A percentile compares a stretch with the other conserved stretches of the same genome.
phyloP scores from a whole-genome alignment of 2,329 filamentous ascomycete species.

The Phialemoniopsis sp. region DNA sequence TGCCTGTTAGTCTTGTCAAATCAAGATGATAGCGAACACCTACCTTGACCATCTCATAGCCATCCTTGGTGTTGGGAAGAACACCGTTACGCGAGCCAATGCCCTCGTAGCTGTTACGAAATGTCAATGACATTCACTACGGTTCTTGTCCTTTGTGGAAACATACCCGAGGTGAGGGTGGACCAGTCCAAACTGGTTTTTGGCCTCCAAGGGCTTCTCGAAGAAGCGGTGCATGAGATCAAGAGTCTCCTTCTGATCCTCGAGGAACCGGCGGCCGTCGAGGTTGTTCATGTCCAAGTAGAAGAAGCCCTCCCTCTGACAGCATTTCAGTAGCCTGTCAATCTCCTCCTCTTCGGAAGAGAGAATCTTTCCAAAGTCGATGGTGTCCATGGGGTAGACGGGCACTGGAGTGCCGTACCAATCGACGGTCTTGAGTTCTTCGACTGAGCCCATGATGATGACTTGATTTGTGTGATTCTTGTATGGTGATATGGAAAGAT shows the following conservation, averaged over 20 bases:
- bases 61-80: conserved; percentile 41
- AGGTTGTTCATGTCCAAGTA: conserved; percentile 49
- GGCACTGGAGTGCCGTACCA: conserved; percentile 45
- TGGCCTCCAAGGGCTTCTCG: conserved; percentile 44
- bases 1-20: too few relatives aligned
- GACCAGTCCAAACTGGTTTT: conserved; percentile 53
- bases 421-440: conserved; percentile 37
- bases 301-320: conserved; percentile 49
- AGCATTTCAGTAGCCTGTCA: conserved; percentile 43
- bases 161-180: conserved; percentile 46
- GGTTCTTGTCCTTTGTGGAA: not conserved
- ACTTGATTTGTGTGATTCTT: not conserved
- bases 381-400: conserved; percentile 46
- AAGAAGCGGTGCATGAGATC: conserved; percentile 55
- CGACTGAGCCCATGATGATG: conserved; percentile 30
- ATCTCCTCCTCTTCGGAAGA: conserved; percentile 51
- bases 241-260: conserved; percentile 47
- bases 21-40: conserved; percentile 4
- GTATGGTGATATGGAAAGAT: not conserved
- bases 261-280: conserved; percentile 47
- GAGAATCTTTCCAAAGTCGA: conserved; percentile 46
- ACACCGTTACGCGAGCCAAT: conserved; percentile 44
- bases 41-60: conserved; percentile 50
- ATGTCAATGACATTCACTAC: not conserved
- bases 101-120: conserved; percentile 36